Percentiles rank a stretch among this genome's conserved stretches.
These are phyloP conservation scores for Stemphylium lycopersici DNA, from an alignment of 2,329 filamentous ascomycete species.

Conservation along the genomic window DNA sequence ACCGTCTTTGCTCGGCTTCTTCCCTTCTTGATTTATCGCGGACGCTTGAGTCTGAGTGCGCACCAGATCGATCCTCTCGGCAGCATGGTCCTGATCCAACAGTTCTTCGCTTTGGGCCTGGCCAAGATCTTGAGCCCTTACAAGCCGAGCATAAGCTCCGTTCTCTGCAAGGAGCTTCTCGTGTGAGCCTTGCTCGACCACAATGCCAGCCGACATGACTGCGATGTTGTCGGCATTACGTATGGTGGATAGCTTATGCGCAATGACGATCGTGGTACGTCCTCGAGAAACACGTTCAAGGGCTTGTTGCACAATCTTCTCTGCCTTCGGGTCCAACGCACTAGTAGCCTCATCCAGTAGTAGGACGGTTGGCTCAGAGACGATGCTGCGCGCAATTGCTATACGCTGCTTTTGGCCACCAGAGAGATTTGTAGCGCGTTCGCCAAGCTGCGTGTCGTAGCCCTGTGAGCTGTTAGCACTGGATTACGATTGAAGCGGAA, in stretches of 20 bases:
- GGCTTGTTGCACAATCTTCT: slow-evolving; percentile 91
- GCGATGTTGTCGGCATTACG: slow-evolving; percentile 93
- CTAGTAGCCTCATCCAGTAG: slow-evolving; percentile 87
- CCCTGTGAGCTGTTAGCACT: slow-evolving; percentile 65
- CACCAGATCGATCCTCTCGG: slow-evolving; percentile 26
- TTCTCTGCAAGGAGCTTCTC: slow-evolving; percentile 73
- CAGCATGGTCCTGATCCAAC: slow-evolving; percentile 22
- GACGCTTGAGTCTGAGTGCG: slow-evolving; percentile 40
- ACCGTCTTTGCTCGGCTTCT: slow-evolving; percentile 27
- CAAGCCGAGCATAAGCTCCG: slow-evolving; percentile 79
- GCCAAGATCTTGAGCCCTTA: slow-evolving; percentile 57
- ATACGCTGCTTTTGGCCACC: slow-evolving; percentile 97
- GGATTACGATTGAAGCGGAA: slow-evolving; percentile 4
- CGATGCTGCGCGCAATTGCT: slow-evolving; percentile 86
- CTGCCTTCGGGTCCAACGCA: slow-evolving; percentile 89
- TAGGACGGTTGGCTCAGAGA: slow-evolving; percentile 86
- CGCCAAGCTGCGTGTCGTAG: slow-evolving; percentile 91
- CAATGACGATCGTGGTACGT: slow-evolving; percentile 93
- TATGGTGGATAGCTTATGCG: slow-evolving; percentile 93
- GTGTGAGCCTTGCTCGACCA: slow-evolving; percentile 91
- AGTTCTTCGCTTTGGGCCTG: slow-evolving; percentile 25
- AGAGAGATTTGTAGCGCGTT: slow-evolving; percentile 87
- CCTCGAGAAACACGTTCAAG: slow-evolving; percentile 83
- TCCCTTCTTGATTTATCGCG: slow-evolving; percentile 25
- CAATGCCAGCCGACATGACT: slow-evolving; percentile 80